Conservation (phyloP, 208 protist species). For the Trypanosoma melophagium region DNA sequence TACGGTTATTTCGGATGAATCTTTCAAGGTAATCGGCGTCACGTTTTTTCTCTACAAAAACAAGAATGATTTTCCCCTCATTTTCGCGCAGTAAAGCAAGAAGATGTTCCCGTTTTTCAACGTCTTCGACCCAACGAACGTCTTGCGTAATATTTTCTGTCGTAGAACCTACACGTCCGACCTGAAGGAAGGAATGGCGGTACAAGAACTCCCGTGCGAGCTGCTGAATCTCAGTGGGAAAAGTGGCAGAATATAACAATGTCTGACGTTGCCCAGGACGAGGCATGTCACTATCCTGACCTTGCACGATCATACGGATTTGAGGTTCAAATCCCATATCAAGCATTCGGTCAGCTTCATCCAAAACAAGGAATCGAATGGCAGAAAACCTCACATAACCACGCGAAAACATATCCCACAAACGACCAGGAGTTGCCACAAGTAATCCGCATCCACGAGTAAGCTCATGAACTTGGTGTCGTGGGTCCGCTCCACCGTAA, state of each 20-base stretch:
- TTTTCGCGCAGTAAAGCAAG: conserved; percentile 71
- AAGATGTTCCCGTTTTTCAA: conserved; percentile 77
- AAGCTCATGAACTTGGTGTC: conserved; percentile 96
- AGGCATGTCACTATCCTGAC: conserved; percentile 94
- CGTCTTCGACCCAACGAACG: conserved; percentile 90
- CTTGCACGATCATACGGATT: conserved; percentile 97
- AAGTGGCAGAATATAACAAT: conserved; percentile 99
- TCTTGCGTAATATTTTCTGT: conserved; percentile 97
- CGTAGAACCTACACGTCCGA: conserved; percentile 98
- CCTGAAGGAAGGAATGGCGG: conserved; percentile 96
- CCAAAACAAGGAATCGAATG: conserved; percentile 96
- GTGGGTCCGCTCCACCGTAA: conserved; percentile 97
- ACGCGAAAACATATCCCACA: conserved; percentile 85
- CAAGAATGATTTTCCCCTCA: conserved; percentile 73
- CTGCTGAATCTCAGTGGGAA: conserved; percentile 98
- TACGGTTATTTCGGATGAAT: conserved; percentile 85
- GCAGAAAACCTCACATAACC: conserved; percentile 82
- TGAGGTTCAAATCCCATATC: conserved; percentile 99
- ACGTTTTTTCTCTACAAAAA: conserved; percentile 99
- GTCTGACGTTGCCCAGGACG: conserved; percentile 97
- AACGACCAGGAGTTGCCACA: conserved; percentile 91
- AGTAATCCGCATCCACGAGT: conserved; percentile 94
- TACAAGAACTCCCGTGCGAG: conserved; percentile 97
- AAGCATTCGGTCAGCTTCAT: conserved; percentile 99
- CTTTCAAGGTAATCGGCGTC: conserved; percentile 95